Percentiles rank a stretch among this genome's conserved stretches.
Evolutionary conservation across 2,329 filamentous ascomycete genomes (phyloP).

Genomic region (Talaromyces rugulosus): DNA sequence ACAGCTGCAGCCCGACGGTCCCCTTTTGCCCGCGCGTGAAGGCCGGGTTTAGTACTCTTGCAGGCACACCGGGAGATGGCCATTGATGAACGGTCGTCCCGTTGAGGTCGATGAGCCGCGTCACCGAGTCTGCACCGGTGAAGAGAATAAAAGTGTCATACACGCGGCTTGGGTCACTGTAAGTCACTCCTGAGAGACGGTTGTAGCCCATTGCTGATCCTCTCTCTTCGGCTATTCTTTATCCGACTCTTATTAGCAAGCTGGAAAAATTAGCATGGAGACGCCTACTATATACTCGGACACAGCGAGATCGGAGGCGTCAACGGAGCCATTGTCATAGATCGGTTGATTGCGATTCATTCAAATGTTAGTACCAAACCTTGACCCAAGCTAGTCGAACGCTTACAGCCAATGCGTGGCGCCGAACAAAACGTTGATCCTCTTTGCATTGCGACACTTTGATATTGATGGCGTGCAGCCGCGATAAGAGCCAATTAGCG

Average conservation of each 20-base stretch:
- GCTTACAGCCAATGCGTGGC: too few species aligned
- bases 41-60: not conserved
- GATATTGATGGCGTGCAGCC: not conserved
- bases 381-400: too few species aligned
- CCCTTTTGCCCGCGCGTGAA: not conserved
- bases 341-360: too few species aligned
- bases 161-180: not conserved
- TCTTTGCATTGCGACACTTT: not conserved
- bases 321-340: too few species aligned
- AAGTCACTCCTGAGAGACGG: not conserved
- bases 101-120: conserved; percentile 3
- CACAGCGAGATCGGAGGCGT: too few species aligned
- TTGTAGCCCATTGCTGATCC: not conserved
- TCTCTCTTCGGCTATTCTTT: not conserved
- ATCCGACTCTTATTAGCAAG: too few species aligned
- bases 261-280: too few species aligned
- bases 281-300: too few species aligned
- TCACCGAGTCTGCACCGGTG: not conserved
- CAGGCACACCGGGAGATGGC: not conserved
- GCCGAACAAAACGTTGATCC: not conserved
- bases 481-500: not conserved
- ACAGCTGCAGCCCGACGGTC: not conserved
- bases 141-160: conserved; percentile 1
- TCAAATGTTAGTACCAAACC: too few species aligned
- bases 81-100: not conserved